Conservation (phyloP, 176 grass and related monocot genomes). For the Aegilops umbellulata region DNA sequence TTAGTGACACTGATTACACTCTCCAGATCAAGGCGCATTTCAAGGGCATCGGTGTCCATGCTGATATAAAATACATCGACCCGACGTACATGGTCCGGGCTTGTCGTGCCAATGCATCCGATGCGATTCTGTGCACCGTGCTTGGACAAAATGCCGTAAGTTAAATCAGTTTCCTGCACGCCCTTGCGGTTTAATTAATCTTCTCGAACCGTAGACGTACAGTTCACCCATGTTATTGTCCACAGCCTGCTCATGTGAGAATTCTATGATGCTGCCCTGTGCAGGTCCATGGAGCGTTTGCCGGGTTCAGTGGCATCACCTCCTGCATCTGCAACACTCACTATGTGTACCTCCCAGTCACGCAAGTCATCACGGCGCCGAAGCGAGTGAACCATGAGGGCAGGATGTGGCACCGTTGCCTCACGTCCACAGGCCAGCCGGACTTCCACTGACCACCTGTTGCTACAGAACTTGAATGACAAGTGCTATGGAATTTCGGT, state of each 20-base stretch:
- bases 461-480: neutral
- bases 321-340: conserved; percentile 71
- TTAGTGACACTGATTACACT: neutral
- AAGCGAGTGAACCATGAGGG: conserved; percentile 61
- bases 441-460: conserved; percentile 44
- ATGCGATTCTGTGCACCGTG: conserved; percentile 77
- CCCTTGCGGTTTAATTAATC: neutral
- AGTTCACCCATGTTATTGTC: neutral
- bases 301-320: conserved; percentile 76
- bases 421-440: conserved; percentile 74
- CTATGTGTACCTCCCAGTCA: conserved; percentile 61
- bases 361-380: conserved; percentile 61
- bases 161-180: neutral
- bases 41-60: conserved; percentile 55
- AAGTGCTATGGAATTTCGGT: neutral
- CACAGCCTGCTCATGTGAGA: neutral
- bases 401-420: conserved; percentile 83
- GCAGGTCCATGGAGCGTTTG: conserved; percentile 79
- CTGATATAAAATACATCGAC: conserved; percentile 80
- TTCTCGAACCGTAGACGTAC: neutral
- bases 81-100: conserved; percentile 85
- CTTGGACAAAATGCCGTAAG: conserved; percentile 84
- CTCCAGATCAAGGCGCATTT: conserved; percentile 76
- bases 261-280: neutral
- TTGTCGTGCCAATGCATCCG: conserved; percentile 70